phyloP scores from a whole-genome alignment of 352 stramenopile genomes.

The Globisporangium canariense region DNA sequence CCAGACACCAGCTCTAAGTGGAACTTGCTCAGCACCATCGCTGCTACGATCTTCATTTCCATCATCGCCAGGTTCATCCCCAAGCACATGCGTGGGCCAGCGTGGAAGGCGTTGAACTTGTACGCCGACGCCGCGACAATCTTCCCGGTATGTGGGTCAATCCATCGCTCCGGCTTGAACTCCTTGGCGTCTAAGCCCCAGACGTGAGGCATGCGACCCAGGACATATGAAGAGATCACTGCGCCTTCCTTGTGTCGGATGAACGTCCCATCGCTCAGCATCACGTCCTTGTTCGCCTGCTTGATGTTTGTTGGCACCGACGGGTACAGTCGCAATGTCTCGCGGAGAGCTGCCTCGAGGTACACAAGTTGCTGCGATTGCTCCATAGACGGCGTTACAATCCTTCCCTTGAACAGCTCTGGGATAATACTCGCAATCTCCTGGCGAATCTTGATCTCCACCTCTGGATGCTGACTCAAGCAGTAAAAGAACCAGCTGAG shows the following conservation, averaged over 20 bases:
- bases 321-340: slow-evolving; percentile 56
- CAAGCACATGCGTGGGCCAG: slow-evolving; percentile 61
- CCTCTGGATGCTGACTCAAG: slow-evolving; percentile 12
- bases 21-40: slow-evolving; percentile 30
- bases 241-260: slow-evolving; percentile 32
- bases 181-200: slow-evolving; percentile 55
- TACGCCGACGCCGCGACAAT: slow-evolving; percentile 37
- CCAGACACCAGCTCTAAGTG: slow-evolving; percentile 25
- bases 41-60: slow-evolving; percentile 57
- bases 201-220: slow-evolving; percentile 49
- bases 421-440: slow-evolving; percentile 39
- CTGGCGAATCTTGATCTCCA: slow-evolving; percentile 35
- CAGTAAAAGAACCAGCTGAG: neutral
- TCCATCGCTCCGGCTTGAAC: slow-evolving; percentile 69
- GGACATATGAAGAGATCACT: slow-evolving; percentile 41
- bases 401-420: slow-evolving; percentile 3
- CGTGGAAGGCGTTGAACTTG: slow-evolving; percentile 74
- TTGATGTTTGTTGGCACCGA: slow-evolving; percentile 25
- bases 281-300: slow-evolving; percentile 44
- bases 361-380: slow-evolving; percentile 19
- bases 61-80: slow-evolving; percentile 76
- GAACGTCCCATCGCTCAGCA: slow-evolving; percentile 62
- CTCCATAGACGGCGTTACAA: slow-evolving; percentile 8
- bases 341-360: slow-evolving; percentile 28
- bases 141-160: slow-evolving; percentile 36